Conservation (phyloP, 108 stramenopile genomes). For the Cylindrotheca closterium region DNA sequence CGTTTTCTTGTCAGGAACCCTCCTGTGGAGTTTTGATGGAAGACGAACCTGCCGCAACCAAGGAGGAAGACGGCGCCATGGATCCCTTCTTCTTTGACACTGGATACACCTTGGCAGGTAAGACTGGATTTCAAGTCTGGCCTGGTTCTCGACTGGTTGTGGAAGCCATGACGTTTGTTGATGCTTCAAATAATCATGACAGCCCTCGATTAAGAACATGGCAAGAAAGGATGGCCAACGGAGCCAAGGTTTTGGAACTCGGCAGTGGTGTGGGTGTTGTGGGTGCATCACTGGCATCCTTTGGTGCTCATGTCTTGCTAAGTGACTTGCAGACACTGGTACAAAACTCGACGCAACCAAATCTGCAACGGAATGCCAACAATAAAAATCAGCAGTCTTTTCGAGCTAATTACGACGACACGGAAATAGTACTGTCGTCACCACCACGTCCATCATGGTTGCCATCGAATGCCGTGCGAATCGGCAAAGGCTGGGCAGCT, state of each 20-base stretch:
- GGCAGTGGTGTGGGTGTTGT: conserved; percentile 69
- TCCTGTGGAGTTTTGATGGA: background rate
- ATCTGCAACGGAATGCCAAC: conserved; percentile 40
- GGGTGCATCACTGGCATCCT: conserved; percentile 46
- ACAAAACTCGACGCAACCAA: conserved; percentile 48
- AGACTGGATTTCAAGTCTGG: conserved; percentile 73
- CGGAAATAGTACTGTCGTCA: no score
- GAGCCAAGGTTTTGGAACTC: conserved; percentile 43
- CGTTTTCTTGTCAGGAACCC: background rate
- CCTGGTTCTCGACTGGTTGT: conserved; percentile 58
- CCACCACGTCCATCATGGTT: conserved; percentile 19
- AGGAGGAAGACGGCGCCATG: conserved; percentile 15
- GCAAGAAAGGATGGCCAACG: conserved; percentile 28
- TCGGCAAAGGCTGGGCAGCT: conserved; percentile 62
- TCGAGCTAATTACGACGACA: background rate
- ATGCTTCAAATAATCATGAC: background rate
- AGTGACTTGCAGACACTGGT: conserved; percentile 70
- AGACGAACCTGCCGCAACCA: background rate
- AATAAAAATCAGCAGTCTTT: background rate
- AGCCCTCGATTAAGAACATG: conserved; percentile 18
- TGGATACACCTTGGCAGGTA: conserved; percentile 65
- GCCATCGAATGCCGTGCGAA: conserved; percentile 12
- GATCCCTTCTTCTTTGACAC: conserved; percentile 69
- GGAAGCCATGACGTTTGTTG: conserved; percentile 31
- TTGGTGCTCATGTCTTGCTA: conserved; percentile 49